These are phyloP conservation scores for Punctularia strigosozonata DNA, from an alignment of 768 basidiomycete genomes.

Conservation along the genomic window DNA sequence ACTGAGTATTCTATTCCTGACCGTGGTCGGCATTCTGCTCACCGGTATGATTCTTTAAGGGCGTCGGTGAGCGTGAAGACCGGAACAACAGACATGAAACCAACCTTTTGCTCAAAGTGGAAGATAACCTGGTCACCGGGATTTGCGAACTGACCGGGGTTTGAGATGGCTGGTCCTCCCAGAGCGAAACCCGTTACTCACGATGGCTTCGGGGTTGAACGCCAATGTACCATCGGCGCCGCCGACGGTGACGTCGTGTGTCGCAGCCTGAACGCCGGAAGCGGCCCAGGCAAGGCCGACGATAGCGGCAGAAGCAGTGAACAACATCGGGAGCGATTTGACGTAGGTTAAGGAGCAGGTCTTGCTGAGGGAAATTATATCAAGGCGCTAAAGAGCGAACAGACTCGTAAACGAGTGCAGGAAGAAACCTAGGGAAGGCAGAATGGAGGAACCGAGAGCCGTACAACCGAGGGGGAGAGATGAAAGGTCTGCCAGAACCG, in stretches of 20 bases:
- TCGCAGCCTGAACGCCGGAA: conserved; percentile 36
- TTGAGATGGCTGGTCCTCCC: neutral
- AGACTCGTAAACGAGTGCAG: neutral
- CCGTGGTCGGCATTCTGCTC: too few relatives aligned
- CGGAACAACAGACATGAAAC: conserved; percentile 40
- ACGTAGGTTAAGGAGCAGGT: conserved; percentile 5
- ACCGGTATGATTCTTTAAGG: too few relatives aligned
- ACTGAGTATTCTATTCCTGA: too few relatives aligned
- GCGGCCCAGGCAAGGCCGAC: conserved; percentile 33
- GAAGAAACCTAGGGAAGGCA: neutral
- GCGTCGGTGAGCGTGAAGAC: conserved; percentile 23
- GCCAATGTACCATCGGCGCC: conserved; percentile 26
- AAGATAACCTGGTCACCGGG: conserved; percentile 51
- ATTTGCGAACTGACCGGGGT: conserved; percentile 25
- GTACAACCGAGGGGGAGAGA: neutral
- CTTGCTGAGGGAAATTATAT: neutral
- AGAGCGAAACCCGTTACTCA: conserved; percentile 15
- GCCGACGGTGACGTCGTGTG: conserved; percentile 46
- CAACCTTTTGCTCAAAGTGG: conserved; percentile 47
- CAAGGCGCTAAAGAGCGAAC: neutral
- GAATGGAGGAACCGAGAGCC: neutral
- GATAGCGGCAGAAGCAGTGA: conserved; percentile 33
- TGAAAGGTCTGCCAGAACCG: too few relatives aligned
- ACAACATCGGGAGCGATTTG: conserved; percentile 22
- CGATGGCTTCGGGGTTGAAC: conserved; percentile 43